Base-by-base conservation (phyloP, 352 stramenopile species). In the Phytophthora citricola region DNA sequence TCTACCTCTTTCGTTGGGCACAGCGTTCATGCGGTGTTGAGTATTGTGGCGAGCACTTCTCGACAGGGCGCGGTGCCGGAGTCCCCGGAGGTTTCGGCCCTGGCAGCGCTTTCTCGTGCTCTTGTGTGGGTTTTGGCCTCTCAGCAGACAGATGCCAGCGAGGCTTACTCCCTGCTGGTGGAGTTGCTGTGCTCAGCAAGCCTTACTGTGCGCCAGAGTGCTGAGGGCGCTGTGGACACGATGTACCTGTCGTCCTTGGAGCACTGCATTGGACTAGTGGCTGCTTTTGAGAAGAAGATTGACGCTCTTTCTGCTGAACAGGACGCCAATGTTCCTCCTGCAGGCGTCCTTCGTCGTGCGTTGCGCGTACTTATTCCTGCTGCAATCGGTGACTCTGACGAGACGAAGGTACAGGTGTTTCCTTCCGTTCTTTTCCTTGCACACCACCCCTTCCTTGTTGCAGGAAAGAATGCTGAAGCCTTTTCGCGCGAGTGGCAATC, bases 381-480 rank as follows among this genome's bases (percentile, higher is more conserved):
- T 43, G 51, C 50, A n/a, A 63, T 92, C 27, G 65, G 63, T 14
- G 61, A 73, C 20, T 53, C 69, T 12, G 61, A 79, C 4, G 62
- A 66, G 1, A 68, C 82, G 7, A 83, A 79, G 12, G 72, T 75
- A 4, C 38, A 58, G 0, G 76, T 90, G 2, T 91, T 96, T 47
- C 58, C 85, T 10, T 66, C 50, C 0, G 70, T 79, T 22, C 48
- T 93, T 39, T 63, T 93, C 17, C 57, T 92, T 5, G 65, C 85
- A 4, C 89, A 96, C 66, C 84, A 95, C 39, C 85, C 89, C 31
- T 88, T 87, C 43, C 64, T 96, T 6, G 80, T 95, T 38, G 71
- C 79, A 44, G 87, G 87, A 46, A 76, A 62, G 63, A 81, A 81
- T 39, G 69, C 75, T 5, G 58, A 65, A 7, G 56, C 58, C 2